Evolutionary conservation across 2,329 filamentous ascomycete genomes (phyloP).

Genomic region (Phyllachora maydis): DNA sequence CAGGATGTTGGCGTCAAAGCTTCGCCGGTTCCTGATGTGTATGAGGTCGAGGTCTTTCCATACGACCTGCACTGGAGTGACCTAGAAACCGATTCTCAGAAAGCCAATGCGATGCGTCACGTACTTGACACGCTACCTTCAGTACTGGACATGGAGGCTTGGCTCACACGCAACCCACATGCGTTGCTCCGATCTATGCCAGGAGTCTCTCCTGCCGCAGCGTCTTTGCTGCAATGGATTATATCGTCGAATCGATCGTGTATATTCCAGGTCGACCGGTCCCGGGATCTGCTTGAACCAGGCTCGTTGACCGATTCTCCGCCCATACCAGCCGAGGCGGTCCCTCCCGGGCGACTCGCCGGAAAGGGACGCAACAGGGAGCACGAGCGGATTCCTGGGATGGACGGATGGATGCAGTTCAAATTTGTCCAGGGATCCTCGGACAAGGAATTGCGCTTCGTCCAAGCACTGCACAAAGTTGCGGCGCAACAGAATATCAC

Average conservation of each 20-base stretch:
- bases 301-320: too few species aligned
- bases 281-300: background rate
- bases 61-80: too few species aligned
- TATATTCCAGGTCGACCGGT: conserved; percentile 50
- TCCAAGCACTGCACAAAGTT: conserved; percentile 33
- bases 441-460: conserved; percentile 65
- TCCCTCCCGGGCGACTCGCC: too few species aligned
- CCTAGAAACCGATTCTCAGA: conserved; percentile 15
- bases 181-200: conserved; percentile 19
- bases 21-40: too few species aligned
- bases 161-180: conserved; percentile 18
- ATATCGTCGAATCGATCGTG: conserved; percentile 77
- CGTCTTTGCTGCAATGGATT: conserved; percentile 65
- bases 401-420: conserved; percentile 58
- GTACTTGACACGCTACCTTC: conserved; percentile 38
- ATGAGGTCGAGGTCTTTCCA: too few species aligned
- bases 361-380: too few species aligned
- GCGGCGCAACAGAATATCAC: conserved; percentile 6
- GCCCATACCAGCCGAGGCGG: too few species aligned
- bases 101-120: conserved; percentile 27
- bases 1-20: too few species aligned
- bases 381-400: conserved; percentile 36
- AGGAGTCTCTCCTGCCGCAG: conserved; percentile 40
- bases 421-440: conserved; percentile 74
- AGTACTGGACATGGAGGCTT: conserved; percentile 33